Evolutionary conservation across 164 flowering plant genomes (phyloP).

Genomic region (Tetrastigma voinierianum): DNA sequence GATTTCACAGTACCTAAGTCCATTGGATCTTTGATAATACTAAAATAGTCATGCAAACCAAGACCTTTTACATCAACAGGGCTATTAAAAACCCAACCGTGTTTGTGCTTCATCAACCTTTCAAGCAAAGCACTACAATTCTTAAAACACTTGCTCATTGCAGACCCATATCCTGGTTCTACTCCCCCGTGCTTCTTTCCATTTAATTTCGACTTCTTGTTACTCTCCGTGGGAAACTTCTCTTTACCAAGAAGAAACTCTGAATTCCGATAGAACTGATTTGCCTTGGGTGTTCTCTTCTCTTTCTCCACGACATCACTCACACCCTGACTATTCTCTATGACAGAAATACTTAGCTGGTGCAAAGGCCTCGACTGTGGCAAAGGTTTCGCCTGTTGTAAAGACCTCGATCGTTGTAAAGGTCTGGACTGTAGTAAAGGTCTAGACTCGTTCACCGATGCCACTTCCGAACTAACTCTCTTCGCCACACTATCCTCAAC

Average conservation of each 20-base stretch:
- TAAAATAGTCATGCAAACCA: constrained; percentile 60
- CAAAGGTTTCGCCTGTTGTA: constrained; percentile 23
- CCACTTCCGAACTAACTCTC: constrained; percentile 48
- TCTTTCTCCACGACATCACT: constrained; percentile 65
- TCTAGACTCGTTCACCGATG: constrained; percentile 30
- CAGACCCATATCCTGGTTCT: constrained; percentile 25
- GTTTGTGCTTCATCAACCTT: constrained; percentile 66
- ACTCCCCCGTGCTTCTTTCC: constrained; percentile 52
- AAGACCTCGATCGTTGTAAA: constrained; percentile 27
- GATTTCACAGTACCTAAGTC: constrained; percentile 70
- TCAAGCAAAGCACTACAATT: constrained; percentile 53
- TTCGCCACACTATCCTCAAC: constrained; percentile 29
- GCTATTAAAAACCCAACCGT: constrained; percentile 66
- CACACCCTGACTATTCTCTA: constrained; percentile 47
- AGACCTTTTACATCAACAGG: constrained; percentile 58
- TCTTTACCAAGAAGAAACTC: constrained; percentile 82
- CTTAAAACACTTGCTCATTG: constrained; percentile 38
- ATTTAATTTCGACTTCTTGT: constrained; percentile 68
- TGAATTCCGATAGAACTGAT: constrained; percentile 68
- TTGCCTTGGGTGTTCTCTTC: constrained; percentile 86
- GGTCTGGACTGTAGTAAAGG: constrained; percentile 46
- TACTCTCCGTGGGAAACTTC: constrained; percentile 64
- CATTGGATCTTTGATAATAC: constrained; percentile 63
- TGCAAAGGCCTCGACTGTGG: constrained; percentile 35
- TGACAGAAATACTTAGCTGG: constrained; percentile 52